Evolutionary conservation across 441 rosid species (phyloP).

Genomic region (Mallotus repandus): DNA sequence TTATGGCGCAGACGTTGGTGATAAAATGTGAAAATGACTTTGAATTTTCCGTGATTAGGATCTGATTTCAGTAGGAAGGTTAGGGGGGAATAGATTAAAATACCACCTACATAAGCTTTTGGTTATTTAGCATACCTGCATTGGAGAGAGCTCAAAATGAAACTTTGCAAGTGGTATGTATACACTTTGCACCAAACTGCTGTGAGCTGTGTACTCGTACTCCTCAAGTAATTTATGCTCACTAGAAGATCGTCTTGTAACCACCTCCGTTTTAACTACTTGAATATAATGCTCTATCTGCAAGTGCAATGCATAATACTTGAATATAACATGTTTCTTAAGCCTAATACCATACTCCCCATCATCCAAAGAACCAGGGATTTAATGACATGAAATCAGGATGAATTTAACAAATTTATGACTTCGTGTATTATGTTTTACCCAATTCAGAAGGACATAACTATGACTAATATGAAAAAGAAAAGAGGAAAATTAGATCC

Average conservation of each 20-base stretch:
- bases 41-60: conserved; percentile 68
- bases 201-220: conserved; percentile 96
- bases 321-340: not conserved
- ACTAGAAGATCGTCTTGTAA: conserved; percentile 36
- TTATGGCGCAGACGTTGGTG: conserved; percentile 97
- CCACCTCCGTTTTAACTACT: conserved; percentile 91
- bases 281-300: conserved; percentile 99
- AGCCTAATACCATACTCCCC: not conserved
- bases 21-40: conserved; percentile 95
- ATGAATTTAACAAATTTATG: not conserved
- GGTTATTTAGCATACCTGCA: conserved; percentile 68
- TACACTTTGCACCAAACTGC: conserved; percentile 72
- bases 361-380: not conserved
- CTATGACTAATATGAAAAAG: conserved; percentile 6
- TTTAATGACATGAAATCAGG: not conserved
- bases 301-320: conserved; percentile 20
- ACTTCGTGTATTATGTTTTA: not conserved
- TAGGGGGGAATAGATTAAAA: not conserved
- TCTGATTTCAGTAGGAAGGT: conserved; percentile 39
- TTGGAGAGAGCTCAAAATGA: conserved; percentile 97
- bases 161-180: conserved; percentile 86
- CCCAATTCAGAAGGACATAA: not conserved
- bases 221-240: conserved; percentile 69
- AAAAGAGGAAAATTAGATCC: not conserved
- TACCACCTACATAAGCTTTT: not conserved